phyloP scores from a whole-genome alignment of 352 stramenopile genomes.

The Pythium chondricola region DNA sequence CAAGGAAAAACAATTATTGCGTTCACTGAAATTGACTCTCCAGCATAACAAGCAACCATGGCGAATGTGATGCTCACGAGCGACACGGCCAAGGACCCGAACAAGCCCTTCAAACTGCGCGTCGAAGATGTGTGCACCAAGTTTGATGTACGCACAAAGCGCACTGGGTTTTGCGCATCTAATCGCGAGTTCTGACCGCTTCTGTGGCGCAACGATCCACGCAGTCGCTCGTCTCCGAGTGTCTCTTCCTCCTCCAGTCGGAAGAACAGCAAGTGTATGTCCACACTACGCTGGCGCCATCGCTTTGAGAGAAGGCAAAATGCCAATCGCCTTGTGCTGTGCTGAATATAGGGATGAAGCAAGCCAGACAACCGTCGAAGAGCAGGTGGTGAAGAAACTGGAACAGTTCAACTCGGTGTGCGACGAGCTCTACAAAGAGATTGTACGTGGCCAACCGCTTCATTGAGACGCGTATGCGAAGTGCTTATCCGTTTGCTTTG shows the following conservation, averaged over 20 bases:
- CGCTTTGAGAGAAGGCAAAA: neutral
- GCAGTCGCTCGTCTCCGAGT: slow-evolving; percentile 70
- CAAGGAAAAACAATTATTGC: neutral
- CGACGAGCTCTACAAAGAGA: slow-evolving; percentile 86
- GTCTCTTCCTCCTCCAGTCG: slow-evolving; percentile 65
- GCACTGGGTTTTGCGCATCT: slow-evolving; percentile 10
- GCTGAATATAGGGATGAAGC: slow-evolving; percentile 24
- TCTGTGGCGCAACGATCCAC: neutral
- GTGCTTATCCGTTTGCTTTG: neutral
- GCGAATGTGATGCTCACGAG: slow-evolving; percentile 86
- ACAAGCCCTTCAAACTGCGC: slow-evolving; percentile 82
- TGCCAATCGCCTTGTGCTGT: neutral
- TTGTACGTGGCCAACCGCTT: too few relatives aligned
- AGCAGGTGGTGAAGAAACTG: slow-evolving; percentile 82
- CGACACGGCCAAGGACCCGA: slow-evolving; percentile 84
- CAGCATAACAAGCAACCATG: slow-evolving; percentile 28
- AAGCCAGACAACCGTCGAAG: slow-evolving; percentile 35
- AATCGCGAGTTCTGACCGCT: neutral
- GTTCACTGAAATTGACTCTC: neutral
- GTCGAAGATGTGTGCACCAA: slow-evolving; percentile 82
- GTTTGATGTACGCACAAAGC: too few relatives aligned
- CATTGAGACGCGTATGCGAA: too few relatives aligned
- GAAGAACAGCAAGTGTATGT: slow-evolving; percentile 68
- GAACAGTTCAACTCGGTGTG: slow-evolving; percentile 86
- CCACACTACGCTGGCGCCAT: neutral